Evolutionary conservation across 2,329 filamentous ascomycete species (phyloP).

Genomic region (Pseudocercospora crystallina): DNA sequence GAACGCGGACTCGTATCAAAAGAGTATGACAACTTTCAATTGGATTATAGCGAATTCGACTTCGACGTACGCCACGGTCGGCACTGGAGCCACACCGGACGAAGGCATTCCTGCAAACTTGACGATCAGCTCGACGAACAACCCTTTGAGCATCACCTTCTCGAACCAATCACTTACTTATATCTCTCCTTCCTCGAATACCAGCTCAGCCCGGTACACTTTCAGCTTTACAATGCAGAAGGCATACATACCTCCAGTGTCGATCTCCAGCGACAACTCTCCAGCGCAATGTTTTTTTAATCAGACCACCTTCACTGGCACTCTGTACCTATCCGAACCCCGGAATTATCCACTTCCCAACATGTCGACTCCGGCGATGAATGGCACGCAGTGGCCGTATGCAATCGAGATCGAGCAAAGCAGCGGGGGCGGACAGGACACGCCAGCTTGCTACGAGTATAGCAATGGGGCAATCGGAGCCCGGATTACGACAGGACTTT

Average conservation of each 20-base stretch:
- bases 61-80: conserved; percentile 41
- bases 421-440: conserved; percentile 48
- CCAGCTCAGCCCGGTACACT: conserved; percentile 54
- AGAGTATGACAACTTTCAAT: conserved; percentile 55
- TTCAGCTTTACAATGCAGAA: conserved; percentile 59
- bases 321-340: conserved; percentile 50
- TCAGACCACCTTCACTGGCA: conserved; percentile 56
- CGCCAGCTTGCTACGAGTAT: conserved; percentile 56
- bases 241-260: conserved; percentile 50
- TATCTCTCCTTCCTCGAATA: conserved; percentile 45
- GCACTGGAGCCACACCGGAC: conserved; percentile 60
- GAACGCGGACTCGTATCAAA: conserved; percentile 23
- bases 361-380: conserved; percentile 10
- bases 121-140: conserved; percentile 52
- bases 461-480: conserved; percentile 39
- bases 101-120: conserved; percentile 37
- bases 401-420: conserved; percentile 57
- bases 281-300: conserved; percentile 60
- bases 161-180: conserved; percentile 52
- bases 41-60: conserved; percentile 58
- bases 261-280: conserved; percentile 46
- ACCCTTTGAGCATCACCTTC: conserved; percentile 60
- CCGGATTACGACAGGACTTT: conserved; percentile 36
- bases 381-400: conserved; percentile 54
- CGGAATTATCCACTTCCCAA: conserved; percentile 19